Conservation (phyloP, 2,329 filamentous ascomycete genomes). For the Alternaria gaisen region DNA sequence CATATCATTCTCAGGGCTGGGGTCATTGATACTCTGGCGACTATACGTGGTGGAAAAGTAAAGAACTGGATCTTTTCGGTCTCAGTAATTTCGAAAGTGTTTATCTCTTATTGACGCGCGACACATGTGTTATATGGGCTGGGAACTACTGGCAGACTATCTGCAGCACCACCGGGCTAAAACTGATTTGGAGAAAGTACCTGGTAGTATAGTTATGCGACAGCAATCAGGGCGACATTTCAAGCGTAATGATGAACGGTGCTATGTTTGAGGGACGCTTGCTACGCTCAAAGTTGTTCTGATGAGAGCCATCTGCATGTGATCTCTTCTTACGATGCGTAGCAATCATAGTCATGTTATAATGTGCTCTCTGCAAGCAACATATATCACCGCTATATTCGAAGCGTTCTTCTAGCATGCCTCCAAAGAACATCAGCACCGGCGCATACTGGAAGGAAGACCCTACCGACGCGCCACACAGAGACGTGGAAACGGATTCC, state of each 20-base stretch:
- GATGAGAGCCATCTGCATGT: background rate
- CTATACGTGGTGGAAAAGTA: background rate
- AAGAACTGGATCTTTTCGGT: background rate
- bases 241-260: background rate
- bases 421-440: background rate
- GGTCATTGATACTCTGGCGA: background rate
- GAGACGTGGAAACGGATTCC: background rate
- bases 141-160: background rate
- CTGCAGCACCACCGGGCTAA: background rate
- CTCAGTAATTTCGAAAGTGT: background rate
- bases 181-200: background rate
- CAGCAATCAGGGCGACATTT: background rate
- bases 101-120: background rate
- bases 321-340: background rate
- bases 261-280: background rate
- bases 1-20: background rate
- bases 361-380: background rate
- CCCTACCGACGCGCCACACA: background rate
- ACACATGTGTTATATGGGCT: background rate
- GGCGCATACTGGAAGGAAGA: background rate
- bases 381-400: background rate
- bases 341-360: background rate
- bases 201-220: background rate
- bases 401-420: background rate
- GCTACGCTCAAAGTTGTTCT: background rate